Evolutionary conservation across 2,329 filamentous ascomycete species (phyloP), one percentile per base, ranked within the genome.

Genomic region (Colletotrichum sp.): DNA sequence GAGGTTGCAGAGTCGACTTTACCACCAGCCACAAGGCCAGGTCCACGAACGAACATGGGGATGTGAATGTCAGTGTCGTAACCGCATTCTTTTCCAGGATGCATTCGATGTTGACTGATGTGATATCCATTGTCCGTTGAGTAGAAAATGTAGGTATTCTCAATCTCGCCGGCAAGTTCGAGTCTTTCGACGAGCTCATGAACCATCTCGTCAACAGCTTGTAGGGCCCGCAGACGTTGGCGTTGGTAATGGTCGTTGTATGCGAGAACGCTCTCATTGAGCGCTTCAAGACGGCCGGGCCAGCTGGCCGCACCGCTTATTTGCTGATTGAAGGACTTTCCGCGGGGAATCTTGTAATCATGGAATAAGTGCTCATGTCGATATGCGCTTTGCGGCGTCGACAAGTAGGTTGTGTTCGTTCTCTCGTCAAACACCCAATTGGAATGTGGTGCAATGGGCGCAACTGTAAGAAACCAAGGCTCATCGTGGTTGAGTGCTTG

Each of bases 321-420:
- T n/a, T 48, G 38, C 38, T 4, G 38, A 48, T 48, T 48, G 18
- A 48, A 48, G 38, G 38, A 48, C 38, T n/a, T 48, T n/a, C 18
- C 38, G 18, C 38, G 38, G 9, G 38, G 38, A 48, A 48, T n/a
- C 9, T 86, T 88, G 7, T 85, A 88, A 72, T 89, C 87, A 24
- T 85, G 77, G 79, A 94, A 94, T 0, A 93, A 84, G 79, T 91
- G 82, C 21, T 86, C 85, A 78, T 94, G 92, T 26, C 91, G 85
- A 63, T 88, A 83, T 0, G 91, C 87, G 2, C 21, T 58, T 70
- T 8, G 78, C 28, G 74, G 57, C 85, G 86, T 76, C 92, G 90
- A 0, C 89, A 90, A 3, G 89, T 66, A 67, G 88, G n/a, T 89
- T 86, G 0, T 90, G 90, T 58, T 48, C 0, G 90, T 87, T 77